Evolutionary conservation across 1,284 basidiomycete species (phyloP).

Genomic region (Clitocybe nebularis): DNA sequence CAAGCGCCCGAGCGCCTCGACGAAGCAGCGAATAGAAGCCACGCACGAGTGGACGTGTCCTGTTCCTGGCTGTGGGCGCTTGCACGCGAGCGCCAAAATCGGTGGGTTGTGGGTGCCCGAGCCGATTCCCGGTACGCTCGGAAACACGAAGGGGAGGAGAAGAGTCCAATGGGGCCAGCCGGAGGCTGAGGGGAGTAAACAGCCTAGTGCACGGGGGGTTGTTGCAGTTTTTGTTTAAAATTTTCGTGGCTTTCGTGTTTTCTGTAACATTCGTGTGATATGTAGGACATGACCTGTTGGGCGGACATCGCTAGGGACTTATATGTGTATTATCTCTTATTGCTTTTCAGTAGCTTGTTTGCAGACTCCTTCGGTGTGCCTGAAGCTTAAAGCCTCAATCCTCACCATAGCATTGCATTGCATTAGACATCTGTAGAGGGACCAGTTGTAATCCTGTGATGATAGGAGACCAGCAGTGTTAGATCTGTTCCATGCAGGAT

Average conservation of each 20-base stretch:
- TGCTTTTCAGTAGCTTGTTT: too few relatives aligned
- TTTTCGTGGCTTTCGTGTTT: not conserved
- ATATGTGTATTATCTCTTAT: too few relatives aligned
- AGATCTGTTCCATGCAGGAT: too few relatives aligned
- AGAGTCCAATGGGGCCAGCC: conserved; percentile 21
- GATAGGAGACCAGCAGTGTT: too few relatives aligned
- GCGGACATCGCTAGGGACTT: too few relatives aligned
- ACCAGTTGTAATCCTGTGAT: too few relatives aligned
- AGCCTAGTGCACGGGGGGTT: conserved; percentile 38
- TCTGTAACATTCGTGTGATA: too few relatives aligned
- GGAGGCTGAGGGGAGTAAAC: conserved; percentile 20
- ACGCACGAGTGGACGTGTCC: conserved; percentile 62
- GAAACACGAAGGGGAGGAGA: conserved; percentile 14
- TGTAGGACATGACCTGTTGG: too few relatives aligned
- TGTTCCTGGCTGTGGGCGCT: conserved; percentile 46
- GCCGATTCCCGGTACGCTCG: conserved; percentile 7
- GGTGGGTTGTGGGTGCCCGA: conserved; percentile 49
- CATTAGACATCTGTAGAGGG: too few relatives aligned
- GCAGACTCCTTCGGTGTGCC: too few relatives aligned
- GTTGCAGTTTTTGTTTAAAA: conserved; percentile 44
- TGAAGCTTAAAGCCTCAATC: too few relatives aligned
- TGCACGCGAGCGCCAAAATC: conserved; percentile 54
- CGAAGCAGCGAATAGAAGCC: conserved; percentile 37
- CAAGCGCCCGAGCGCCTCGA: conserved; percentile 17
- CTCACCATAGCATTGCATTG: too few relatives aligned